Percentiles rank a stretch among this genome's conserved stretches.
These are phyloP conservation scores for Clarireedia monteithiana DNA, from an alignment of 2,329 filamentous ascomycete genomes.

Conservation along the genomic window DNA sequence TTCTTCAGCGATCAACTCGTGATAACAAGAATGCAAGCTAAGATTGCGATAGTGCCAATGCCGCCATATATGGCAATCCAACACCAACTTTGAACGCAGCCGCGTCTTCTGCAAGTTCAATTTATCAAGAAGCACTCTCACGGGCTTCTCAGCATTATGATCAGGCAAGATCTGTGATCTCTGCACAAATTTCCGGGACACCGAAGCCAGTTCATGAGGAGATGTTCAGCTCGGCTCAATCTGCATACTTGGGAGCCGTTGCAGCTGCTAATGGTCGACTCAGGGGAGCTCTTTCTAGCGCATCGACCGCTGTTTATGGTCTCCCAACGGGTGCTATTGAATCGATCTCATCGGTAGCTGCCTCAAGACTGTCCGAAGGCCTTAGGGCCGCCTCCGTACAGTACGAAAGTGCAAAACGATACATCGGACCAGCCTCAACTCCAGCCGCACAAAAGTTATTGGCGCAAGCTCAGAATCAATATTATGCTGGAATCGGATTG, in stretches of 20 bases:
- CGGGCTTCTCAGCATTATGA: slow-evolving; percentile 61
- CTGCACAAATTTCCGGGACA: slow-evolving; percentile 58
- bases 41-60: slow-evolving; percentile 35
- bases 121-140: slow-evolving; percentile 58
- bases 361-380: slow-evolving; percentile 63
- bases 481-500: slow-evolving; percentile 70
- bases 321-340: slow-evolving; percentile 45
- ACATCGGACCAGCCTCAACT: slow-evolving; percentile 50
- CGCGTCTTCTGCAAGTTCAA: slow-evolving; percentile 38
- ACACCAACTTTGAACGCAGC: slow-evolving; percentile 47
- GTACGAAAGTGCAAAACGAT: slow-evolving; percentile 60
- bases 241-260: slow-evolving; percentile 59
- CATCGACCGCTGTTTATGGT: slow-evolving; percentile 42
- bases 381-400: slow-evolving; percentile 63
- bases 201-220: slow-evolving; percentile 63
- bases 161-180: slow-evolving; percentile 59
- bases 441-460: slow-evolving; percentile 45
- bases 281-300: slow-evolving; percentile 31
- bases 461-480: slow-evolving; percentile 55
- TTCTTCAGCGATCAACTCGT: background rate
- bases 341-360: slow-evolving; percentile 59
- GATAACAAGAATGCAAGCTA: background rate
- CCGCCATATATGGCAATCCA: slow-evolving; percentile 57
- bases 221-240: slow-evolving; percentile 60
- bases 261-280: slow-evolving; percentile 49